phyloP scores from a whole-genome alignment of 345 rosid species.

The Melaleuca quinquenervia region DNA sequence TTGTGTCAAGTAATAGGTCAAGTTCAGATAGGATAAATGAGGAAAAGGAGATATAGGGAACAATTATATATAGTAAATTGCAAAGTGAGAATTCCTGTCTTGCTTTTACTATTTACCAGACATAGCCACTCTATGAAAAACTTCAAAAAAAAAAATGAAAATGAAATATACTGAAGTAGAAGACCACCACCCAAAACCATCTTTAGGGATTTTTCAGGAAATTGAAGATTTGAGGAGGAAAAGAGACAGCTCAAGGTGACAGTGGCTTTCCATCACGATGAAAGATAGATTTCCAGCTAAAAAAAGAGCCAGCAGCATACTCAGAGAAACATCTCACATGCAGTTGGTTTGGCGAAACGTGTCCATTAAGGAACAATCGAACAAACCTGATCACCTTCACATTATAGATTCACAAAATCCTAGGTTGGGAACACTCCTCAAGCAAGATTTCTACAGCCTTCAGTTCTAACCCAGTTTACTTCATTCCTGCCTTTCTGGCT shows the following conservation, averaged over 20 bases:
- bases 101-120: background rate
- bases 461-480: background rate
- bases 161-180: background rate
- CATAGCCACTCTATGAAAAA: background rate
- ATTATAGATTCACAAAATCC: background rate
- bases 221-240: background rate
- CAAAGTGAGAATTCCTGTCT: background rate
- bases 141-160: background rate
- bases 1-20: background rate
- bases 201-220: background rate
- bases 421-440: background rate
- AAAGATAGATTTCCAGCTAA: background rate
- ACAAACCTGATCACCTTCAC: background rate
- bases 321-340: background rate
- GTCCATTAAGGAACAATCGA: background rate
- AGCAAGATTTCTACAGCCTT: background rate
- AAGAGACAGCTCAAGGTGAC: background rate
- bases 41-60: background rate
- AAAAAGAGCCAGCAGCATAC: background rate
- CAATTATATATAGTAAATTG: background rate
- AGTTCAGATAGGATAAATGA: background rate
- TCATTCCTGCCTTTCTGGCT: background rate
- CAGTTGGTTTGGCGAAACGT: background rate
- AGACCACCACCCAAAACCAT: background rate
- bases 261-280: background rate